Base-by-base conservation (phyloP, 106 monocot species). In the Triglochin maritima region DNA sequence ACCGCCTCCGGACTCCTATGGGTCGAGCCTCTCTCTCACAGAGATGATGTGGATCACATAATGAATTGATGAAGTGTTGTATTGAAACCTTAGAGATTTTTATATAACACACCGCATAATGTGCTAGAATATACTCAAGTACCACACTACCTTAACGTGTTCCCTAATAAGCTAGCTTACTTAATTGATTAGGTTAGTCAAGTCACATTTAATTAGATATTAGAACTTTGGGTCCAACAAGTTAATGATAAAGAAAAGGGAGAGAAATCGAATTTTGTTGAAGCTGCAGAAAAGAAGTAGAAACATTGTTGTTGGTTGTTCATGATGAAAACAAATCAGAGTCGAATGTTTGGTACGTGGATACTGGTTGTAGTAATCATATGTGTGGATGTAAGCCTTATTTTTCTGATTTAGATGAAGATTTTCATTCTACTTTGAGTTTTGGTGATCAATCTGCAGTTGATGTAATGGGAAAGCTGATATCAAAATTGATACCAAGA, bases 331-430 rank as follows among this genome's bases (percentile, higher is more conserved):
- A 62, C 9, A 44, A 62, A 62, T 15, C 4, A 15, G 15, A 57
- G 17, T 16, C 13, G 17, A 57, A 57, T n/a, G 4, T 57, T 13
- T 57, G 57, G 57, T 57, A 57, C 17, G 13, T 57, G 17, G 57
- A 57, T 16, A 57, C 13, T 2, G n/a, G 57, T 57, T 57, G 57
- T 5, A 57, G 57, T 52, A 75, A 79, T 6, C 45, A 74, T 56
- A 45, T 62, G 69, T 70, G 71, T 56, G 65, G 70, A n/a, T n/a
- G n/a, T n/a, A n/a, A n/a, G n/a, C n/a, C n/a, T n/a, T n/a, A 53
- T 16, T 76, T 80, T 14, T 71, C 66, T 57, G 15, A 66, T 15
- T 57, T 80, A 47, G 71, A 80, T 42, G 75, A 80, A 62, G 60
- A 65, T 17, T 80, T 71, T 7, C 55, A 0, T 15, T 61, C 29